Conservation (phyloP, 352 stramenopile species). For the Pythium coloratum region DNA sequence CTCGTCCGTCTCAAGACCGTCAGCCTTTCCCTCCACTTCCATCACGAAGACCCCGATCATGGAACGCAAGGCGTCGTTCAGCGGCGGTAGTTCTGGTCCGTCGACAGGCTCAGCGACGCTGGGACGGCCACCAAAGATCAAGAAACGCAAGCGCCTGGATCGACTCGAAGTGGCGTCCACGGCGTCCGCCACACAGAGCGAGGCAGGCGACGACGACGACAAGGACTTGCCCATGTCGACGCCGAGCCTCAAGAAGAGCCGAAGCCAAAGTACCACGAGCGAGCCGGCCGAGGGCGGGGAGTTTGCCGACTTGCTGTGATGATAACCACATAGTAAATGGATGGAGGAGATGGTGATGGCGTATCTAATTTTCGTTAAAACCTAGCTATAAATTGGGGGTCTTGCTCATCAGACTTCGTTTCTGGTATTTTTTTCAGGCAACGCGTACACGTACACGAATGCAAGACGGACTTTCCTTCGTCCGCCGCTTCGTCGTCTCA, state of each 20-base stretch:
- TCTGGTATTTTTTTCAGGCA: not conserved
- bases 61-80: slow-evolving; percentile 28
- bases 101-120: slow-evolving; percentile 18
- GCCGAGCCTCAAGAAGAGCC: slow-evolving; percentile 19
- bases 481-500: not conserved
- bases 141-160: slow-evolving; percentile 24
- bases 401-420: slow-evolving; percentile 2
- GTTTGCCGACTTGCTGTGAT: slow-evolving; percentile 64
- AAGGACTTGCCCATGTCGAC: slow-evolving; percentile 15
- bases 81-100: slow-evolving; percentile 4
- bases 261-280: not conserved
- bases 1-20: not conserved
- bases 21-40: not conserved
- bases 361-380: slow-evolving; percentile 28
- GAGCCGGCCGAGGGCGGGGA: slow-evolving; percentile 27
- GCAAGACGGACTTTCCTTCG: slow-evolving; percentile 10
- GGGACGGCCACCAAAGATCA: slow-evolving; percentile 25
- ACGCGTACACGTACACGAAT: not conserved
- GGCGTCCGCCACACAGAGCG: slow-evolving; percentile 27
- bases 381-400: slow-evolving; percentile 22
- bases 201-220: slow-evolving; percentile 29
- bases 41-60: not conserved
- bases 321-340: not conserved
- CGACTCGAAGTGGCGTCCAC: slow-evolving; percentile 13
- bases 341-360: not conserved